Evolutionary conservation across 371 early-diverging fungal genomes (phyloP), one percentile per base, ranked within the genome.

Genomic region (Mucor sp.): DNA sequence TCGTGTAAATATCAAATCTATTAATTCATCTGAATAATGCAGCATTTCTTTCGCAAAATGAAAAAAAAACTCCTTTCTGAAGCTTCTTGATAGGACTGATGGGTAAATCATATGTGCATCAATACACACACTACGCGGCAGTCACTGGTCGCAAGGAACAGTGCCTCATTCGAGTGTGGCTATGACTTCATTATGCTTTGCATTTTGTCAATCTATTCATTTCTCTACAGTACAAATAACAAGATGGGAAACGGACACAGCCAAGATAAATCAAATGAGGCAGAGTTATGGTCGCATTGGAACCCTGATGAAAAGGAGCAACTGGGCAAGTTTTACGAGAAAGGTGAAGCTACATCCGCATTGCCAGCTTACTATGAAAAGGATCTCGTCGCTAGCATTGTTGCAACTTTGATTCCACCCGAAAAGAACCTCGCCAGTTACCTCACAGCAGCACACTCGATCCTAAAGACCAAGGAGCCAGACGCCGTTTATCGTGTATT

Each of bases 221-320:
- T 21, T 47, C 44, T 60, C 7, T 65, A 50, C 58, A 28, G 4
- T 9, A 28, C 5, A 9, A 9, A 9, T 0, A 15, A 41, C 41
- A 66, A n/a, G 6, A 72, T 72, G 73, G 73, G 73, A 7, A 72
- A 68, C 53, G 37, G 55, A 37, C 59, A 59, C 56, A 73, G 73
- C 50, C 65, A 47, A 37, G 17, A 25, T 0, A 66, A 68, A 25
- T 43, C 35, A 15, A 60, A 68, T 43, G 33, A 28, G 25, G n/a
- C 19, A 23, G 32, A 63, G 8, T n/a, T 66, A n/a, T 60, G 53
- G 59, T 63, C 69, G 0, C 47, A 63, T 35, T 72, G 68, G 68
- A 35, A 56, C 6, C 8, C 25, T 1, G 11, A 47, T 25, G 66
- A 69, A 35, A 43, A 53, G 60, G 43, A 63, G 21, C 23, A 50